Conservation (phyloP, 2,329 filamentous ascomycete genomes). For the Sarocladium kiliense region DNA sequence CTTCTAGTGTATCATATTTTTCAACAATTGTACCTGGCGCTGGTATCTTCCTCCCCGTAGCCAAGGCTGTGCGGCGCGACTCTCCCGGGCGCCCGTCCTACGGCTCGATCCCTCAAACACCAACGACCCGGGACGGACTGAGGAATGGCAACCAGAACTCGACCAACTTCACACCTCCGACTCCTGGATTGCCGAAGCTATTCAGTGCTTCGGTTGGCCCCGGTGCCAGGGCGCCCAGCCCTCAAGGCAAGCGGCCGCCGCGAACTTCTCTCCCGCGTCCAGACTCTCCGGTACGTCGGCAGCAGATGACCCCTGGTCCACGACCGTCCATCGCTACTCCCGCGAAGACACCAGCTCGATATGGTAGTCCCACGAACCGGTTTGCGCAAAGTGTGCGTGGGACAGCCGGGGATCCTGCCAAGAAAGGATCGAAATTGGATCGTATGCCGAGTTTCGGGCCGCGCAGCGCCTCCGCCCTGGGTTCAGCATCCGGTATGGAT, state of each 20-base stretch:
- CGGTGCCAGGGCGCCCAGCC: conserved; percentile 60
- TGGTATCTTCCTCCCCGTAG: conserved; percentile 87
- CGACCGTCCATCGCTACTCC: conserved; percentile 51
- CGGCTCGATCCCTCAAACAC: conserved; percentile 56
- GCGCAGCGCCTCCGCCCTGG: conserved; percentile 56
- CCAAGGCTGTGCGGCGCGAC: conserved; percentile 69
- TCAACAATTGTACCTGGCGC: conserved; percentile 70
- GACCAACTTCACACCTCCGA: conserved; percentile 58
- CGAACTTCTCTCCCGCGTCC: conserved; percentile 80
- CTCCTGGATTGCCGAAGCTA: conserved; percentile 58
- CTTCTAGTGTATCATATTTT: conserved; percentile 67
- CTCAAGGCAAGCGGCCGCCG: conserved; percentile 59
- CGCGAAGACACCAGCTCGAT: conserved; percentile 33
- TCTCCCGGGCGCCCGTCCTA: conserved; percentile 44
- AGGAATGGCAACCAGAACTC: conserved; percentile 52
- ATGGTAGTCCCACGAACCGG: conserved; percentile 44
- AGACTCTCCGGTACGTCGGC: conserved; percentile 74
- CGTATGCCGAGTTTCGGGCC: conserved; percentile 48
- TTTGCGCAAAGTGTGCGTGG: conserved; percentile 62
- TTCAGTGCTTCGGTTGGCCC: conserved; percentile 88
- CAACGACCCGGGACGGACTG: conserved; percentile 48
- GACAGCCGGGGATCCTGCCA: conserved; percentile 56
- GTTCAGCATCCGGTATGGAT: conserved; percentile 46
- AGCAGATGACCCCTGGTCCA: conserved; percentile 56
- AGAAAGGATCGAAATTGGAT: conserved; percentile 42